Conservation (phyloP, 176 grass and related monocot species). For the Avena eriantha region DNA sequence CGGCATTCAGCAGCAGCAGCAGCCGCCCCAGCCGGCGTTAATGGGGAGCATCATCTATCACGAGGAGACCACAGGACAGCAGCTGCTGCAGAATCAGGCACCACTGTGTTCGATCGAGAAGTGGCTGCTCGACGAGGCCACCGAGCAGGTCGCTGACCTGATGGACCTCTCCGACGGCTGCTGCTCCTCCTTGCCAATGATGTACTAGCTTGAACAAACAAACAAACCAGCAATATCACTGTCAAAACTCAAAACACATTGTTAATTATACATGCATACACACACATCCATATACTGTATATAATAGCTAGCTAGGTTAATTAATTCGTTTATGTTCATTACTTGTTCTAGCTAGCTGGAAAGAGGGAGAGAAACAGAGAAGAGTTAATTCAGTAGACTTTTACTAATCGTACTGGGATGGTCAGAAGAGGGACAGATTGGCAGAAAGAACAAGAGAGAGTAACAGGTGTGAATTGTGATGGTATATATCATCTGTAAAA, state of each 20-base stretch:
- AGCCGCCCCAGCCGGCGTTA: neutral
- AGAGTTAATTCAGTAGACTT: neutral
- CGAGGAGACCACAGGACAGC: slow-evolving; percentile 49
- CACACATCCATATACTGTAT: slow-evolving; percentile 6
- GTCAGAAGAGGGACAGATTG: neutral
- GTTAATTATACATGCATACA: slow-evolving; percentile 24
- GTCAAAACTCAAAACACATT: slow-evolving; percentile 8
- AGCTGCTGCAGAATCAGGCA: slow-evolving; percentile 27
- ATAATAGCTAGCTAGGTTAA: slow-evolving; percentile 28
- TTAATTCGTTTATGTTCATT: neutral
- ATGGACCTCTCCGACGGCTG: slow-evolving; percentile 54
- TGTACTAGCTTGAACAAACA: slow-evolving; percentile 44
- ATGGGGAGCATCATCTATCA: slow-evolving; percentile 23
- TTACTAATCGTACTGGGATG: neutral
- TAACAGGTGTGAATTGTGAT: slow-evolving; percentile 11
- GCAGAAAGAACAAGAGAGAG: slow-evolving; percentile 34
- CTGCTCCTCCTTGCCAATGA: slow-evolving; percentile 55
- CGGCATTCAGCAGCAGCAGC: slow-evolving; percentile 4
- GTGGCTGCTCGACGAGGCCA: slow-evolving; percentile 76
- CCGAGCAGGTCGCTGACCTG: slow-evolving; percentile 57
- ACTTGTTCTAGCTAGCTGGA: slow-evolving; percentile 22
- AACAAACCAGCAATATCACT: neutral
- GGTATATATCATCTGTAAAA: slow-evolving; percentile 1
- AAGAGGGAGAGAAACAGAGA: neutral
- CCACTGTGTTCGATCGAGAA: slow-evolving; percentile 71